Base-by-base conservation (phyloP, 176 grass and related monocot species). In the Metroxylon sagu region DNA sequence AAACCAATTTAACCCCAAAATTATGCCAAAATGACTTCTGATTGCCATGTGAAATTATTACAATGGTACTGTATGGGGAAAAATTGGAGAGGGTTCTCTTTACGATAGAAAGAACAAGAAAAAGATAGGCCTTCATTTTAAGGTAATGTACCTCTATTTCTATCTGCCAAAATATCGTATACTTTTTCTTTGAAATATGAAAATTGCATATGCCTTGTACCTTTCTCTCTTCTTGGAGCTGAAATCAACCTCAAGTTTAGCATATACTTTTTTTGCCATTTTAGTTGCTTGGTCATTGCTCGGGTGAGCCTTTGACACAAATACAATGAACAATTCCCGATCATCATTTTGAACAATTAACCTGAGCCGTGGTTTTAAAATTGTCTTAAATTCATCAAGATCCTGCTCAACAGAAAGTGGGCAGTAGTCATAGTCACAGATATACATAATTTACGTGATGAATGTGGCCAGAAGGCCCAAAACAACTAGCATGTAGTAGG, bases 291-390 rank as follows among this genome's bases (percentile, higher is more conserved):
- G 80, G 35, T 98, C 93, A 73, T 92, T 98, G 78, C 75, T 83
- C 49, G 93, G 84, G 75, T 83, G 77, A 69, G 84, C 93, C 76
- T 88, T 98, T 19, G 81, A 98, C 29, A 98, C 81, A 78, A 88
- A 98, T 51, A 98, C 76, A 48, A 98, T 85, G 60, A 98, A 98
- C 93, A 87, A 98, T 77, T 98, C 93, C 25, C 79, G 80, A 14
- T 98, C 93, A 69, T 98, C 93, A 75, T 98, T 98, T 92, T 98
- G 93, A 51, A 90, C 84, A 64, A 98, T 91, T 82, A 98, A 82
- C 82, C 88, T 98, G 54, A 98, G 79, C 57, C 93, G 76, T 52
- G 93, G 87, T 56, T 92, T 98, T 78, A 98, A 73, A 77, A 98
- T 98, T 50, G 87, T 92, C 70, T 88, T 98, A 75, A 91, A 98